These are phyloP conservation scores for Chernovozyma aurita DNA, from an alignment of 1,139 yeast species.

Conservation along the genomic window DNA sequence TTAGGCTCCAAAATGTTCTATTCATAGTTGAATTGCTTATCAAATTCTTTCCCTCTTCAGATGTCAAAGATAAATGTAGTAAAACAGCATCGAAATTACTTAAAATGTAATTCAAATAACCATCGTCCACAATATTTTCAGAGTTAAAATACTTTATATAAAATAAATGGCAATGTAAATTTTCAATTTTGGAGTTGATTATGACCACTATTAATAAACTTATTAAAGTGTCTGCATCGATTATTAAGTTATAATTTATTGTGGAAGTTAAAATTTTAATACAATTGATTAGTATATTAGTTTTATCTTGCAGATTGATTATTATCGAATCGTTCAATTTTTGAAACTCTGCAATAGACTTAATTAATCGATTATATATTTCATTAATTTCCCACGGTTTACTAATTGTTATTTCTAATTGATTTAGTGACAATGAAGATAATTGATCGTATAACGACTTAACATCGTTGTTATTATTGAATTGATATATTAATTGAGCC, in stretches of 20 bases:
- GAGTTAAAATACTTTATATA: slow-evolving; percentile 61
- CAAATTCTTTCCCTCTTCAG: slow-evolving; percentile 34
- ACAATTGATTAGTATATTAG: slow-evolving; percentile 49
- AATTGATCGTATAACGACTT: slow-evolving; percentile 33
- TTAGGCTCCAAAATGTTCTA: slow-evolving; percentile 49
- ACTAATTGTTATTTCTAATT: slow-evolving; percentile 56
- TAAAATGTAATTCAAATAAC: slow-evolving; percentile 42
- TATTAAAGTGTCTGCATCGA: slow-evolving; percentile 82
- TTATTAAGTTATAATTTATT: slow-evolving; percentile 19
- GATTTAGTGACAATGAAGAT: slow-evolving; percentile 60
- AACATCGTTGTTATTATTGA: slow-evolving; percentile 27
- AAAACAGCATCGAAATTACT: slow-evolving; percentile 84
- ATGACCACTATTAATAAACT: slow-evolving; percentile 71
- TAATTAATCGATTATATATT: slow-evolving; percentile 45
- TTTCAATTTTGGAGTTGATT: slow-evolving; percentile 54
- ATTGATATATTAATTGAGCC: slow-evolving; percentile 44
- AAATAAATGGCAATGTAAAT: slow-evolving; percentile 59
- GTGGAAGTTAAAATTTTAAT: slow-evolving; percentile 47
- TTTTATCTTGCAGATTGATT: slow-evolving; percentile 51
- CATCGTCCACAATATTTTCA: slow-evolving; percentile 22
- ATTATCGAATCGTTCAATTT: slow-evolving; percentile 42
- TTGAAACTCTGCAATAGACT: slow-evolving; percentile 54
- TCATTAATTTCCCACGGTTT: slow-evolving; percentile 37
- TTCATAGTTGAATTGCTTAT: slow-evolving; percentile 44
- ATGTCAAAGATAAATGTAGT: slow-evolving; percentile 47